Percentiles rank a stretch among this genome's conserved stretches.
These are phyloP conservation scores for Candida insectalens DNA, from an alignment of 805 yeast genomes.

Conservation along the genomic window DNA sequence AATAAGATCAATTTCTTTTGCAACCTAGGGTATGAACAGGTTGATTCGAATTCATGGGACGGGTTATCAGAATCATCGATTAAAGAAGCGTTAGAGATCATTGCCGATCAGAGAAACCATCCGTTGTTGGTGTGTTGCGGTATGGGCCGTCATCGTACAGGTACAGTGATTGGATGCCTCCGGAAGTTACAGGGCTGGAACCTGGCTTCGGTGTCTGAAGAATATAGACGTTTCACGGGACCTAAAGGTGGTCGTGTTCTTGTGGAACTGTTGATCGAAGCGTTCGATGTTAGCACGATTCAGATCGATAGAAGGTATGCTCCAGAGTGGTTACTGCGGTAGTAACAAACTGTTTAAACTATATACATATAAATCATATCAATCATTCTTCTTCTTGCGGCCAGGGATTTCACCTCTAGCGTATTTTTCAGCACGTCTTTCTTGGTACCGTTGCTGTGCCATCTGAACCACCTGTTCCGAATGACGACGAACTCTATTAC, in stretches of 20 bases:
- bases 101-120: conserved; percentile 62
- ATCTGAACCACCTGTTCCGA: conserved; percentile 56
- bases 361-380: conserved; percentile 1
- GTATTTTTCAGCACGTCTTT: conserved; percentile 22
- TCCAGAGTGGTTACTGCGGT: conserved; percentile 37
- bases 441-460: conserved; percentile 44
- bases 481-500: conserved; percentile 61
- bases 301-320: conserved; percentile 30
- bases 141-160: conserved; percentile 97
- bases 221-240: conserved; percentile 89
- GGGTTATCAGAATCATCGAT: conserved; percentile 80
- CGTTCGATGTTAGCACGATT: conserved; percentile 40
- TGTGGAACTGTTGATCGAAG: conserved; percentile 84
- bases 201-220: conserved; percentile 85
- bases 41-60: conserved; percentile 81
- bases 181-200: conserved; percentile 97
- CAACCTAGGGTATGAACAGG: conserved; percentile 54
- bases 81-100: conserved; percentile 65
- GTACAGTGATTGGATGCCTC: conserved; percentile 91
- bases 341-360: neutral
- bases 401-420: neutral
- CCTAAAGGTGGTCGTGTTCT: conserved; percentile 84
- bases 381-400: neutral
- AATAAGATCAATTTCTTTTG: conserved; percentile 70
- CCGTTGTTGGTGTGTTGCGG: conserved; percentile 93